Percentiles rank a stretch among this genome's conserved stretches.
These are phyloP conservation scores for Talaromyces liani DNA, from an alignment of 495 filamentous ascomycete genomes.

Conservation along the genomic window DNA sequence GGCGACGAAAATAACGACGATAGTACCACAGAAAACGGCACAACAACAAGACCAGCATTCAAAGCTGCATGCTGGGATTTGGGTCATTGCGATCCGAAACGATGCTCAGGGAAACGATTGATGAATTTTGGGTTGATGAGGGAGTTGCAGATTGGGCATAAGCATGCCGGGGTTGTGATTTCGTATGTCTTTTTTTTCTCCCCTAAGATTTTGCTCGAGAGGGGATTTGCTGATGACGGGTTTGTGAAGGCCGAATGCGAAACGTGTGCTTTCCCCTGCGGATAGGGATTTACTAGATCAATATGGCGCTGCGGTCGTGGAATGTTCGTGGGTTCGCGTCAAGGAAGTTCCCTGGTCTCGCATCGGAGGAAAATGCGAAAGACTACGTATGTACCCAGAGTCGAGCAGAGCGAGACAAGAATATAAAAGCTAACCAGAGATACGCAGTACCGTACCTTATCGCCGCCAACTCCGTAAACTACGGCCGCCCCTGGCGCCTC, in stretches of 20 bases:
- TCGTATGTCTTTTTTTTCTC: slow-evolving; percentile 42
- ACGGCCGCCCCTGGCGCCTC: slow-evolving; percentile 85
- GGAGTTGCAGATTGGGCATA: slow-evolving; percentile 84
- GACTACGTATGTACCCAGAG: slow-evolving; percentile 47
- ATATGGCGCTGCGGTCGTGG: slow-evolving; percentile 90
- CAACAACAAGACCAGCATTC: slow-evolving; percentile 52
- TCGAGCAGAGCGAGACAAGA: background rate
- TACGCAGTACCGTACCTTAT: slow-evolving; percentile 77
- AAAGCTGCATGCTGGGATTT: slow-evolving; percentile 97
- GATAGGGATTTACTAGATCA: slow-evolving; percentile 75
- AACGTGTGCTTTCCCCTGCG: slow-evolving; percentile 70
- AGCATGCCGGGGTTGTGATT: slow-evolving; percentile 83
- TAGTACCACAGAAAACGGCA: slow-evolving; percentile 10
- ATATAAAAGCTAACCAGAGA: background rate
- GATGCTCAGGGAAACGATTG: slow-evolving; percentile 90
- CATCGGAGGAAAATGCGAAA: slow-evolving; percentile 92
- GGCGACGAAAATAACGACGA: slow-evolving; percentile 29
- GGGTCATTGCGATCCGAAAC: slow-evolving; percentile 93
- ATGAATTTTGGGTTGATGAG: slow-evolving; percentile 91
- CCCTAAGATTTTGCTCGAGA: background rate
- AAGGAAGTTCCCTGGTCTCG: slow-evolving; percentile 83
- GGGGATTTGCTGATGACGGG: background rate
- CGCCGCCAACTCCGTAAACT: slow-evolving; percentile 95
- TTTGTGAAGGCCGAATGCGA: slow-evolving; percentile 69
- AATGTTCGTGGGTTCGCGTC: slow-evolving; percentile 92